Base-by-base conservation (phyloP, 2,329 filamentous ascomycete genomes). In the Alternaria burnsii region DNA sequence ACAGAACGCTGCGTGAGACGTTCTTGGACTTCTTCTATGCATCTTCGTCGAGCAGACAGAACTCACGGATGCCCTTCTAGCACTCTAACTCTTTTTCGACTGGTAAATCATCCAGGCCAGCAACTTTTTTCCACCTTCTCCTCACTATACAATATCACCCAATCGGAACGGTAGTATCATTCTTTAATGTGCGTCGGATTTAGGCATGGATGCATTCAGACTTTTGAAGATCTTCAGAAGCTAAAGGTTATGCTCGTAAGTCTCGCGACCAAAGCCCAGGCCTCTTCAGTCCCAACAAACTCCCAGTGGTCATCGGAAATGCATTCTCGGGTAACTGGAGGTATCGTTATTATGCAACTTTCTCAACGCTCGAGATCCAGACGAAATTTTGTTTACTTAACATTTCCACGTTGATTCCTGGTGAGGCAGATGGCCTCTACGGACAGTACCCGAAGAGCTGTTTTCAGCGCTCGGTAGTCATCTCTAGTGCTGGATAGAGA, bases 301-400 rank as follows among this genome's bases (percentile, higher is more conserved):
- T 69, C 62, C 77, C 79, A 81, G 32, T 79, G 77, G 6, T 74
- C 72, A 52, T 79, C 71, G 0, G 76, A 73, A 34, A 80, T 67
- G 22, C 76, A 71, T 6, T 66, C 69, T 9, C 76, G 69, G 7
- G 71, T 71, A 6, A 77, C 64, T 69, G 34, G 12, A 18, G 20
- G n/a, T 22, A 48, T 32, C n/a, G 20, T 47, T 30, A 32, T n/a
- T 22, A 32, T 3, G 12, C 18, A 30, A 32, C 26, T 18, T 38
- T 16, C 36, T 18, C 36, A 38, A 38, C 16, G 36, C 36, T 38
- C 36, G 36, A 38, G 16, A 38, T 38, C 16, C 16, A 14, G 12
- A 36, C 3, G 32, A 14, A 14, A 14, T 36, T 36, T 16, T 14
- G 11, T 36, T 11, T 18, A 51, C 58, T 30, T 41, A 67, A 62